Evolutionary conservation across 1,284 basidiomycete species (phyloP), one percentile per base, ranked within the genome.

Genomic region (Trichosporon asahii): DNA sequence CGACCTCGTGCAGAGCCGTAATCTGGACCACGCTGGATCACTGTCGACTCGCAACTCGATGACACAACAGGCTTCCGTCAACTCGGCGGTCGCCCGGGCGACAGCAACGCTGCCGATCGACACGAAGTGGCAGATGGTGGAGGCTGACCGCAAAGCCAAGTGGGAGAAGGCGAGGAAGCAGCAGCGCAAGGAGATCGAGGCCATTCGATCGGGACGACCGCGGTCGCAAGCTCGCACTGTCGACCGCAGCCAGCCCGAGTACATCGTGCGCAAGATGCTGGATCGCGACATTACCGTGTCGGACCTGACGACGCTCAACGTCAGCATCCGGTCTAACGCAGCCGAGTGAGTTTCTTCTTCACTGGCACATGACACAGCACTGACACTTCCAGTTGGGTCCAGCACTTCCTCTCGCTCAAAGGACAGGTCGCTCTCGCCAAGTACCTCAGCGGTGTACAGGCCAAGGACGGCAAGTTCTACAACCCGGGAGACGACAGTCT

Each of bases 61-160:
- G 27, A 65, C 25, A 55, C 70, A 37, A 14, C 57, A 61, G 29
- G 57, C 57, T 72, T 73, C 61, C 29, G 68, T 31, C 35, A 60
- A 68, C 3, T 76, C 76, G 3, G 72, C 76, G 1, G 72, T 77
- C 9, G 76, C 76, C 2, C 72, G 72, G n/a, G 74, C 74, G 3
- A 75, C 79, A 9, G 60, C 68, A 0, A 85, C 86, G 61, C 84
- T 95, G 31, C 79, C 88, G 0, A 86, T 91, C 33, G 91, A 95
- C 65, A 94, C 94, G 80, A 98, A 98, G 83, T 98, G 95, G 95
- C 87, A 88, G 73, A 89, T 98, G 78, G 91, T 98, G 11, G 89
- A 91, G 80, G 93, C 90, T 74, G 91, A 93, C 76, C 90, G 91
- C 76, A 90, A 91, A 68, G 87, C 63, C 29, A 21, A 91, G 55